Evolutionary conservation across 768 basidiomycete species (phyloP).

Genomic region (Leccinum fibrillosum): DNA sequence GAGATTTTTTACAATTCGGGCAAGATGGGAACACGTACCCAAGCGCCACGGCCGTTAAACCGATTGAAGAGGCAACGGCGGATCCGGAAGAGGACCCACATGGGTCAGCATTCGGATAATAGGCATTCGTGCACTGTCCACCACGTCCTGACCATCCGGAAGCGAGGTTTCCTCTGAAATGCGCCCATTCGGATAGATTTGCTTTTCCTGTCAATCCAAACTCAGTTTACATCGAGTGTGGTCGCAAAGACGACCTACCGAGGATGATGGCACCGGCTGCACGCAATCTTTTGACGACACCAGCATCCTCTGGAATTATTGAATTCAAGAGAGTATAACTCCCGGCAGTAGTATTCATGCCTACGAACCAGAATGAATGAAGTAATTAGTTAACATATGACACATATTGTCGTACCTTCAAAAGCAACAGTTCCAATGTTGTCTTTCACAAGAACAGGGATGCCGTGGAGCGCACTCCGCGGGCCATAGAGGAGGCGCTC

Average conservation of each 20-base stretch:
- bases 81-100: constrained; percentile 61
- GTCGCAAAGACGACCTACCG: constrained; percentile 11
- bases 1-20: background rate
- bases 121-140: constrained; percentile 50
- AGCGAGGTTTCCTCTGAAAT: constrained; percentile 43
- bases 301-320: constrained; percentile 33
- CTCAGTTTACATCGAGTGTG: background rate
- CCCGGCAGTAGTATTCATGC: constrained; percentile 43
- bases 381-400: no score
- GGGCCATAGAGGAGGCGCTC: constrained; percentile 29
- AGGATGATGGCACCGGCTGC: constrained; percentile 35
- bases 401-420: constrained; percentile 16
- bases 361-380: constrained; percentile 11
- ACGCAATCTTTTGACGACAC: constrained; percentile 30
- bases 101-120: constrained; percentile 49
- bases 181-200: constrained; percentile 53
- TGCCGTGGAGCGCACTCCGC: constrained; percentile 35
- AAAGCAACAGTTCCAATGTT: constrained; percentile 31
- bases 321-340: constrained; percentile 36
- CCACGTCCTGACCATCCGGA: constrained; percentile 58
- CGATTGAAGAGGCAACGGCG: constrained; percentile 52
- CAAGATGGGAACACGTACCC: constrained; percentile 22
- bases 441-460: constrained; percentile 38
- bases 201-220: constrained; percentile 41
- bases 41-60: constrained; percentile 45